A percentile compares a stretch with the other conserved stretches of the same genome.
phyloP scores from a whole-genome alignment of 257 asterid species.

The Solanum dulcamara region DNA sequence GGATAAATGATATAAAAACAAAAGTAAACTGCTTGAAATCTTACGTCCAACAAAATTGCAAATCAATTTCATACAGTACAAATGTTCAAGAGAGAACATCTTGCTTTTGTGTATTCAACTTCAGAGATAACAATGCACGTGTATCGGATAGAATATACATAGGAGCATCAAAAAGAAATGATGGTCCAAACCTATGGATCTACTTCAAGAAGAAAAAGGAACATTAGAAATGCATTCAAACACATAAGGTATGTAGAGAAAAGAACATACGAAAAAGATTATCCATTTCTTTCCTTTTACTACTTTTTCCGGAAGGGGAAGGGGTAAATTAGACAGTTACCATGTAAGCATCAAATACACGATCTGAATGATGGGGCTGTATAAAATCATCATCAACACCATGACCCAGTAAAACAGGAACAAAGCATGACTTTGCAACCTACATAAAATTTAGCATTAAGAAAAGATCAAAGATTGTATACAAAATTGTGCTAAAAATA shows the following conservation, averaged over 20 bases:
- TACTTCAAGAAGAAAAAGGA: background rate
- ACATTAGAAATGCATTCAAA: background rate
- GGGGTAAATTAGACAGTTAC: constrained; percentile 22
- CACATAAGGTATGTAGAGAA: background rate
- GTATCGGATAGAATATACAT: background rate
- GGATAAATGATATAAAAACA: background rate
- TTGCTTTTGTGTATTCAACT: background rate
- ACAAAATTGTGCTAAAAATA: background rate
- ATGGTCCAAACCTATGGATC: background rate
- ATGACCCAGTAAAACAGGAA: constrained; percentile 85
- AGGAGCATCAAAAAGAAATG: background rate
- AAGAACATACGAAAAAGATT: background rate
- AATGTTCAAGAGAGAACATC: background rate
- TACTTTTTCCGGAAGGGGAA: background rate
- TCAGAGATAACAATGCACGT: background rate
- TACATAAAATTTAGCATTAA: constrained; percentile 5
- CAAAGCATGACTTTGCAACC: constrained; percentile 86
- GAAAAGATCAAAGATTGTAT: background rate
- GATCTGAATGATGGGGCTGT: constrained; percentile 92
- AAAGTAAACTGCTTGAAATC: background rate
- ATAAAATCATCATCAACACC: constrained; percentile 86
- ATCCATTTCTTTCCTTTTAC: background rate
- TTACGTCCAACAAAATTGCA: background rate
- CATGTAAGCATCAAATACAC: constrained; percentile 65
- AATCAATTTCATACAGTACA: background rate